Conservation (phyloP, 2,329 filamentous ascomycete species). For the Aspergillus bombycis region DNA sequence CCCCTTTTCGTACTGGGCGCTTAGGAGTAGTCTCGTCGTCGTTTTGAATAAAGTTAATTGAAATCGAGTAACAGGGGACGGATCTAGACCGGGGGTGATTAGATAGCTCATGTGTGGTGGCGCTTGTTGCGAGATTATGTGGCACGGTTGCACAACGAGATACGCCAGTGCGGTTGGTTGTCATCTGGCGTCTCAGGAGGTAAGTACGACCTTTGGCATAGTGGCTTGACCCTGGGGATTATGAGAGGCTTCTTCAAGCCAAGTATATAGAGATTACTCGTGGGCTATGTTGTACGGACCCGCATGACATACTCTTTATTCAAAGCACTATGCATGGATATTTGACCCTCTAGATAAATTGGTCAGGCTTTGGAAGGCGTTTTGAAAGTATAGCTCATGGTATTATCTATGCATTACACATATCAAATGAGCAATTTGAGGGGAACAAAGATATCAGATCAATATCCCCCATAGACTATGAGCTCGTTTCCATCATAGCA, state of each 20-base stretch:
- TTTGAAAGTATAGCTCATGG: background rate
- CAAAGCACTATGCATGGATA: background rate
- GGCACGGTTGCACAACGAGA: background rate
- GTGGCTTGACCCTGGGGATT: background rate
- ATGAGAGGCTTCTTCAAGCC: background rate
- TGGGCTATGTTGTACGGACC: background rate
- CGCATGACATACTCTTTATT: background rate
- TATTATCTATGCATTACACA: background rate
- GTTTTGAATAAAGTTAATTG: background rate
- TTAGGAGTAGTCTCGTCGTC: background rate
- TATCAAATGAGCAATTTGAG: background rate
- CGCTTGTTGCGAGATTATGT: background rate
- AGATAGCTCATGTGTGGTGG: background rate
- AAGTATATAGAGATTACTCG: background rate
- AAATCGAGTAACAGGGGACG: background rate
- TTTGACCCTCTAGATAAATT: background rate
- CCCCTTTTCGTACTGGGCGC: background rate
- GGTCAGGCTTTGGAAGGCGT: background rate
- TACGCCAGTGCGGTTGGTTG: background rate
- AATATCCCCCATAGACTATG: background rate
- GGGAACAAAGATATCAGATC: background rate
- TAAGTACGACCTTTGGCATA: background rate
- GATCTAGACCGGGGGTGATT: background rate
- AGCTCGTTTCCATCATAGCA: background rate
- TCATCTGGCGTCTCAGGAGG: background rate